Evolutionary conservation across 2,329 filamentous ascomycete genomes (phyloP).

Genomic region (Volutella citrinella): DNA sequence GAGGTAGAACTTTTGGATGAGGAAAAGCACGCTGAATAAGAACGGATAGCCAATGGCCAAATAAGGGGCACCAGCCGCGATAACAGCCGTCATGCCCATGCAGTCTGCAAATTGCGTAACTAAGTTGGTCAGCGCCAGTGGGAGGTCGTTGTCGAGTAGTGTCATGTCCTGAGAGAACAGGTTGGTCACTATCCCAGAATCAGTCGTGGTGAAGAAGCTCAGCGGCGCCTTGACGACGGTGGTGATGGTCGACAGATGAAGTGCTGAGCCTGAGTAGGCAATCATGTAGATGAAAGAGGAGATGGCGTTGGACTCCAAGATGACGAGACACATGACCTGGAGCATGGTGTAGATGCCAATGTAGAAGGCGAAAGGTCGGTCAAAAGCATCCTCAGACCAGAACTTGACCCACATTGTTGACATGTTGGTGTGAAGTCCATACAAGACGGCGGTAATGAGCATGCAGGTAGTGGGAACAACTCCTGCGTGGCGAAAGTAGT

Average conservation of each 20-base stretch:
- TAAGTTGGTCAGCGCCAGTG: slow-evolving; percentile 31
- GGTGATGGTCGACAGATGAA: slow-evolving; percentile 32
- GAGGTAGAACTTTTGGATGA: slow-evolving; percentile 56
- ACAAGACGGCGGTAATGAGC: slow-evolving; percentile 16
- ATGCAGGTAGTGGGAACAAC: slow-evolving; percentile 15
- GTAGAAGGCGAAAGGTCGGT: slow-evolving; percentile 23
- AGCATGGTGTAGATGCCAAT: slow-evolving; percentile 30
- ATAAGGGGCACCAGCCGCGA: slow-evolving; percentile 41
- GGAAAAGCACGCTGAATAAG: slow-evolving; percentile 42
- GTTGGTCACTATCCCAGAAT: slow-evolving; percentile 40
- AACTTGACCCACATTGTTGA: slow-evolving; percentile 40
- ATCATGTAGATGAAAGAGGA: slow-evolving; percentile 23
- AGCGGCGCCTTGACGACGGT: slow-evolving; percentile 38
- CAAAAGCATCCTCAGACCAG: slow-evolving; percentile 34
- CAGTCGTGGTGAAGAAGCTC: slow-evolving; percentile 39
- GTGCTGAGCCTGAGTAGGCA: slow-evolving; percentile 25
- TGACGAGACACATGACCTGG: slow-evolving; percentile 11
- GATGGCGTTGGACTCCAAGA: slow-evolving; percentile 13
- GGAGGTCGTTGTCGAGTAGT: slow-evolving; percentile 39
- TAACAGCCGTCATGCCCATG: slow-evolving; percentile 45
- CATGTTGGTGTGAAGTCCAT: slow-evolving; percentile 26
- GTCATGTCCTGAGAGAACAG: slow-evolving; percentile 45
- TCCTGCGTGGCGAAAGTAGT: slow-evolving; percentile 31
- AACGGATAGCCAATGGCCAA: slow-evolving; percentile 49
- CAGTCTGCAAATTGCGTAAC: slow-evolving; percentile 16